Conservation (phyloP, 2,329 filamentous ascomycete species). For the Xylogone sp. region DNA sequence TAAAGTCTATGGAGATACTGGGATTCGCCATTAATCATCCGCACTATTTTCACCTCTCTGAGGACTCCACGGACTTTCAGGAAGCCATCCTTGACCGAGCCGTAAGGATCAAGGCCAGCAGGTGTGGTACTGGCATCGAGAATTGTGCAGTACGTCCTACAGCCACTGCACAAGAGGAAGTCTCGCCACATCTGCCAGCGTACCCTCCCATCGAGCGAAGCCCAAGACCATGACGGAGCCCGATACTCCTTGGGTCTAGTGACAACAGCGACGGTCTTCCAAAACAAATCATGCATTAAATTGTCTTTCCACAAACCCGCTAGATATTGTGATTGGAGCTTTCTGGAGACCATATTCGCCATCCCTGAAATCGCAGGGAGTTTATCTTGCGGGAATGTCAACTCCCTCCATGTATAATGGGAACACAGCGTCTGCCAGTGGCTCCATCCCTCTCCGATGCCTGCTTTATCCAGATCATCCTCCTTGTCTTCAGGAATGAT, state of each 20-base stretch:
- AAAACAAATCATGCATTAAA: conserved; percentile 9
- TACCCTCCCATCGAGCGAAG: conserved; percentile 7
- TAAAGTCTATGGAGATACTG: neutral
- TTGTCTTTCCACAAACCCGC: conserved; percentile 9
- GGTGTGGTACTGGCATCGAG: conserved; percentile 6
- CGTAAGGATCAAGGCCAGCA: conserved; percentile 10
- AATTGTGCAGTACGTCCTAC: conserved; percentile 6
- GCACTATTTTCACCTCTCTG: neutral
- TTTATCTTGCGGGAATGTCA: conserved; percentile 10
- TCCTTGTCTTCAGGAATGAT: neutral
- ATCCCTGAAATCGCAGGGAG: conserved; percentile 12
- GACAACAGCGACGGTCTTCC: neutral
- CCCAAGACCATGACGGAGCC: conserved; percentile 14
- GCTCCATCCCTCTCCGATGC: neutral
- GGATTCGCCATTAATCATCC: neutral
- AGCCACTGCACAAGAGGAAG: neutral
- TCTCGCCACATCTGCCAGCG: conserved; percentile 5
- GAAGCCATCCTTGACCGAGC: conserved; percentile 8
- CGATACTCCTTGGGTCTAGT: conserved; percentile 1
- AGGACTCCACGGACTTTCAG: conserved; percentile 6
- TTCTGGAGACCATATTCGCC: conserved; percentile 5
- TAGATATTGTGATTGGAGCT: conserved; percentile 4
- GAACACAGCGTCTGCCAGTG: conserved; percentile 10
- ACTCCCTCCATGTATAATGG: conserved; percentile 7
- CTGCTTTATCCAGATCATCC: neutral